A percentile compares a stretch with the other conserved stretches of the same genome.
Evolutionary conservation across 345 rosid species (phyloP).

Genomic region (Pistacia integerrima): DNA sequence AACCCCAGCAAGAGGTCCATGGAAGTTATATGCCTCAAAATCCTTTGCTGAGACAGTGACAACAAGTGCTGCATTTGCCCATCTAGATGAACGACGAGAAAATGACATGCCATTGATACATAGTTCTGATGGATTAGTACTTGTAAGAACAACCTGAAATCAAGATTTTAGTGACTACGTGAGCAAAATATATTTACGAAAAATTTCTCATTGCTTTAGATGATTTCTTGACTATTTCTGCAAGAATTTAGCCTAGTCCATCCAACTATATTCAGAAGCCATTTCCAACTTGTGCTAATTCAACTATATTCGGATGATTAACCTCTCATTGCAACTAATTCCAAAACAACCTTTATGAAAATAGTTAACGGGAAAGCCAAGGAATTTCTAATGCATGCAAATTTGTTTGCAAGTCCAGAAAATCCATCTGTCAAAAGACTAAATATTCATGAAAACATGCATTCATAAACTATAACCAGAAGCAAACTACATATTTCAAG

Average conservation of each 20-base stretch:
- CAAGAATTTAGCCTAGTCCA: background rate
- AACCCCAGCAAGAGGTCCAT: constrained; percentile 90
- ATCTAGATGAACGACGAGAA: constrained; percentile 90
- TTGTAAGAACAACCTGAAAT: constrained; percentile 89
- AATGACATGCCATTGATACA: constrained; percentile 98
- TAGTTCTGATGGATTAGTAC: constrained; percentile 80
- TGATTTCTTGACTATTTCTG: background rate
- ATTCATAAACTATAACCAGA: background rate
- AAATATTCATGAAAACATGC: background rate
- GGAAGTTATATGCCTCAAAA: constrained; percentile 63
- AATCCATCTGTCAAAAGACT: background rate
- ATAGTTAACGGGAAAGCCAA: background rate
- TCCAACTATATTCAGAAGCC: background rate
- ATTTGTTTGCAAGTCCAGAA: background rate
- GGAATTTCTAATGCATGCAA: background rate
- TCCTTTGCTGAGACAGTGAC: constrained; percentile 73
- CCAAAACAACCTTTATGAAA: background rate
- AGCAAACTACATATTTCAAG: background rate
- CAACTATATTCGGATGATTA: background rate
- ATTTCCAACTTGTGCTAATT: background rate
- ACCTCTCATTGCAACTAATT: background rate
- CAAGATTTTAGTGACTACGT: background rate
- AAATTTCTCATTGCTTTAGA: background rate
- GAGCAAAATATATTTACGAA: background rate
- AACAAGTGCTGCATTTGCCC: constrained; percentile 97